These are phyloP conservation scores for Byssochlamys sp. DNA, from an alignment of 2,329 filamentous ascomycete genomes.

Conservation along the genomic window DNA sequence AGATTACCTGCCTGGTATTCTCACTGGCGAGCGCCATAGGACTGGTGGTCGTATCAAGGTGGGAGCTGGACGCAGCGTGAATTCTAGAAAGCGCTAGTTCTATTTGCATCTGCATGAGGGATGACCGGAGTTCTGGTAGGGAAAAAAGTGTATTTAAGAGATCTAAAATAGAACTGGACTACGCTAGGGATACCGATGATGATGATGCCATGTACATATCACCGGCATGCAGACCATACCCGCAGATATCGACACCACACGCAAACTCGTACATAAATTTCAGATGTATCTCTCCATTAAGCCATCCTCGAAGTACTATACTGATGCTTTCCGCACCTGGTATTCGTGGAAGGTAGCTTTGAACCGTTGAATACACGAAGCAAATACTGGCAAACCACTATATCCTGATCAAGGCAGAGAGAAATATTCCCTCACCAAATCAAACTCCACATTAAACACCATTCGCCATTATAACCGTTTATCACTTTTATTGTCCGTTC, in stretches of 20 bases:
- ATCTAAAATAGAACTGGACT: neutral
- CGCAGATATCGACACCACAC: neutral
- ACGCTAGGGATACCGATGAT: neutral
- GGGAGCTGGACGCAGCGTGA: constrained; percentile 77
- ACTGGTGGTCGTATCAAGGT: constrained; percentile 62
- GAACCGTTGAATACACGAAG: constrained; percentile 2
- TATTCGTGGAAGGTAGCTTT: neutral
- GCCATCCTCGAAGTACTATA: neutral
- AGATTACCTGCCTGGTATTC: constrained; percentile 75
- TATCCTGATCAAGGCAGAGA: neutral
- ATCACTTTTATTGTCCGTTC: constrained; percentile 9
- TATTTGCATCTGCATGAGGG: neutral
- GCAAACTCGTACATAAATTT: neutral
- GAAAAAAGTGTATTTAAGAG: neutral
- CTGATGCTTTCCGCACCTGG: neutral
- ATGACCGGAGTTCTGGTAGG: neutral
- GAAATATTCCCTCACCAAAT: neutral
- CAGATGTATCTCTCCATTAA: neutral
- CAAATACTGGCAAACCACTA: neutral
- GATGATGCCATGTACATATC: neutral
- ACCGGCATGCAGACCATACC: too few species aligned
- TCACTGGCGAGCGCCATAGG: constrained; percentile 66
- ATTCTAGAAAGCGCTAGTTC: constrained; percentile 54
- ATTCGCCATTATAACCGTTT: constrained; percentile 22
- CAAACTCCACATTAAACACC: constrained; percentile 22